Evolutionary conservation across 129 eudicot species (phyloP), one percentile per base, ranked within the genome.

Genomic region (Heracleum sosnowskyi): DNA sequence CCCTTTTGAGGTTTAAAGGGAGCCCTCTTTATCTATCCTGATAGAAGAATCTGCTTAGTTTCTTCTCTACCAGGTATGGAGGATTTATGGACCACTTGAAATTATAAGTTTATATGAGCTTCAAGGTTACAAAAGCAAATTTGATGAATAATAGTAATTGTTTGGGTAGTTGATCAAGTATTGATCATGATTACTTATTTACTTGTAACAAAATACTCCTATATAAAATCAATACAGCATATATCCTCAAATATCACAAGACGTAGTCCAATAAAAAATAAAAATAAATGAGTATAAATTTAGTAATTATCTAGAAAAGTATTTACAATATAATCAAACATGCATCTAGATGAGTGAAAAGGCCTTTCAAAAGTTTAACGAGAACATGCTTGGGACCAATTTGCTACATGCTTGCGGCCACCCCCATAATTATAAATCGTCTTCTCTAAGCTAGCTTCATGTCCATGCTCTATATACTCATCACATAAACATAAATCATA

Each of bases 381-480:
- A 66, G 40, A 66, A 66, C 72, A 66, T 66, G 68, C 68, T 9
- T 60, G 20, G 39, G 72, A 66, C 72, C 72, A 66, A 66, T 31
- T 31, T 66, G 9, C 24, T 66, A 66, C 72, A 66, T 66, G 72
- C 72, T 13, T 66, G 72, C 31, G 72, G 39, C 72, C 72, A 66
- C 72, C 72, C 63, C 31, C 34, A 29, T 64, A 29, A 29, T 64
- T 9, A 64, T 28, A 31, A 12, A 15, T 66, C 72, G 39, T 66
- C 72, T 66, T 31, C 72, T 66, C 39, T 66, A 28, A 66, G 36
- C 36, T 28, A 31, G 72, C 72, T 66, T 66, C 72, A 31, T 66
- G n/a, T 66, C 24, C 72, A 33, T 29, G 37, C 72, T 66, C 24
- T 66, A 66, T 66, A 66, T 66, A 66, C 72, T 66, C 72, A 66